Base-by-base conservation (phyloP, 768 basidiomycete genomes). In the Mycena rebaudengoi region DNA sequence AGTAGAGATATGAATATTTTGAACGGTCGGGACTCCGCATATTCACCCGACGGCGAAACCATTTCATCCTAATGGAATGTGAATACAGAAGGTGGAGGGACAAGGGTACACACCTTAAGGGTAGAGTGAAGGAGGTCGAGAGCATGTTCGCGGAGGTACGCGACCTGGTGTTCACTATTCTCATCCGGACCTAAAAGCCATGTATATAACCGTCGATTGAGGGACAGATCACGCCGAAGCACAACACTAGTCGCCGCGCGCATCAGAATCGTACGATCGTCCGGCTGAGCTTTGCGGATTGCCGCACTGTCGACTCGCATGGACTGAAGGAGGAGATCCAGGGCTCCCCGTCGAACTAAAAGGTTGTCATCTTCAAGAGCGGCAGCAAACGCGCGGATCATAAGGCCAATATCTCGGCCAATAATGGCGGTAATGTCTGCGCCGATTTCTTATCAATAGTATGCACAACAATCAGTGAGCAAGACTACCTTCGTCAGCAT, bases 1-100 rank as follows among this genome's bases (percentile, higher is more conserved):
- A 98, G 80, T 18, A 99, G 76, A 1, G 95, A 96, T 23, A 99
- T 90, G 75, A 98, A 96, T 32, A 99, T 92, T 77, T 96, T 97
- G 85, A 96, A 99, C 0, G 98, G 95, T 25, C 94, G 81, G 4
- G 92, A 91, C 64, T 90, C 89, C 1, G 91, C 81, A 67, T 94
- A 95, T 60, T 89, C 88, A 50, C 85, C 83, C 2, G 88, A 88
- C 2, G 90, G 89, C 12, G 82, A 77, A 62, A 86, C 81, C 92
- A 96, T 95, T 65, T 96, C 94, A 44, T 84, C 82, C 91, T 95
- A 69, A n/a, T 16, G 30, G 46, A 39, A 25, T 45, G 52, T 64
- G n/a, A 63, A 43, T n/a, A 26, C 35, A n/a, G 33, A 33, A 29
- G 18, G 32, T 30, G 65, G 8, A 25, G 8, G n/a, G 41, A 54